Percentiles rank a stretch among this genome's conserved stretches.
Conservation (phyloP, 495 filamentous ascomycete species). For the Letharia lupina region DNA sequence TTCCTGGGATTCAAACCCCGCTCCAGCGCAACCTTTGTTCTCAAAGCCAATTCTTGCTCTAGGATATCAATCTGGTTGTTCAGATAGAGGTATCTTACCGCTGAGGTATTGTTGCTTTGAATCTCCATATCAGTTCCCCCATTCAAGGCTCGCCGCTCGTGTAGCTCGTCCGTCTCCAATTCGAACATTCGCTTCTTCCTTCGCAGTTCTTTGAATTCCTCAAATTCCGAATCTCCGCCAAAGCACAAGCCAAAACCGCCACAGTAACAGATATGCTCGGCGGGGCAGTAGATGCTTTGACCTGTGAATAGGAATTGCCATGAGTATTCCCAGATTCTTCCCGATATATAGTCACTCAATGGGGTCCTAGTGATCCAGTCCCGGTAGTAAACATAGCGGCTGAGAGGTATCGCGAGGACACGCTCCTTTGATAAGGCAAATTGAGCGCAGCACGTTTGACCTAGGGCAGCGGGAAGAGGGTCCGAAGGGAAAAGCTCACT, state of each 20-base stretch:
- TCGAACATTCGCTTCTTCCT: conserved; percentile 37
- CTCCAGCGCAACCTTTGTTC: conserved; percentile 36
- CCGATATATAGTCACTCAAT: conserved; percentile 56
- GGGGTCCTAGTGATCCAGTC: conserved; percentile 61
- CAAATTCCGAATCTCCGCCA: conserved; percentile 47
- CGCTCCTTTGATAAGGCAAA: conserved; percentile 52
- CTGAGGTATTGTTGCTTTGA: neutral
- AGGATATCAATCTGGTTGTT: conserved; percentile 23
- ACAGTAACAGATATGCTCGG: conserved; percentile 64
- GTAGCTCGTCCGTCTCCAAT: conserved; percentile 40
- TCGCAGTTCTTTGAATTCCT: conserved; percentile 39
- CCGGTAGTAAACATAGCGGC: conserved; percentile 53
- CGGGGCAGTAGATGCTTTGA: conserved; percentile 50
- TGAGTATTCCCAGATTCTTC: conserved; percentile 67
- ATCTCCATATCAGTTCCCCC: neutral
- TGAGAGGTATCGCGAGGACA: conserved; percentile 47
- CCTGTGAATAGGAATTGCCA: conserved; percentile 66
- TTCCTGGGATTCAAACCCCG: conserved; percentile 44
- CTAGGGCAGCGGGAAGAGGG: conserved; percentile 45
- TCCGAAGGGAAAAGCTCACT: conserved; percentile 44
- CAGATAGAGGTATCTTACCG: neutral
- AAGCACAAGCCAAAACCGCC: conserved; percentile 74
- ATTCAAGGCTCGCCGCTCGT: neutral
- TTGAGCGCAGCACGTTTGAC: conserved; percentile 59
- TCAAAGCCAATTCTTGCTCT: conserved; percentile 30